A percentile compares a stretch with the other conserved stretches of the same genome.
Conservation (phyloP, 306 rosid genomes). For the Dryas alaskensis region DNA sequence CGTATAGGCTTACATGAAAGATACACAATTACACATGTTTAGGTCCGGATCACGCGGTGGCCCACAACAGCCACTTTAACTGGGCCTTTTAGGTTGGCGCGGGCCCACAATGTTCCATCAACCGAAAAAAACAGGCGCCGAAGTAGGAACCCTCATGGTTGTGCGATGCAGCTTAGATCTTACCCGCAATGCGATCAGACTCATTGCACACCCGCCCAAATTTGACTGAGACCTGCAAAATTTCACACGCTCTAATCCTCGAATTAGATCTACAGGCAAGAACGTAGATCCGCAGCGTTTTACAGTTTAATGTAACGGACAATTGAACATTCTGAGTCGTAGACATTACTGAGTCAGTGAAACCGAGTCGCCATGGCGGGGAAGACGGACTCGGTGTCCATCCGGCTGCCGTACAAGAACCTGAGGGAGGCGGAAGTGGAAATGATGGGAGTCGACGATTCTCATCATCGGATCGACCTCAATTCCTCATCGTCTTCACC, state of each 20-base stretch:
- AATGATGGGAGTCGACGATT: constrained; percentile 52
- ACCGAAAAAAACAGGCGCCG: constrained; percentile 6
- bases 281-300: constrained; percentile 5
- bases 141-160: constrained; percentile 33
- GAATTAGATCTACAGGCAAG: constrained; percentile 8
- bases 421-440: constrained; percentile 68
- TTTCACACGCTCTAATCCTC: neutral
- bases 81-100: neutral
- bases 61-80: neutral
- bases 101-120: constrained; percentile 3
- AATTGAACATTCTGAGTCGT: constrained; percentile 7
- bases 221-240: constrained; percentile 33
- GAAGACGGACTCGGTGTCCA: constrained; percentile 52
- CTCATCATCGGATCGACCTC: constrained; percentile 50
- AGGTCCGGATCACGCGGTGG: neutral
- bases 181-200: constrained; percentile 23
- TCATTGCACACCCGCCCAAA: constrained; percentile 42
- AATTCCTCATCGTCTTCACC: constrained; percentile 41
- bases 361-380: constrained; percentile 57
- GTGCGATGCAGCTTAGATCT: constrained; percentile 34
- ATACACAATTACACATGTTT: neutral
- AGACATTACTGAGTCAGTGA: constrained; percentile 27
- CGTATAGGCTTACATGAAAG: neutral
- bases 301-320: constrained; percentile 26
- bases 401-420: constrained; percentile 78